Conservation (phyloP, 2,329 filamentous ascomycete genomes). For the Pseudocercospora crystallina region DNA sequence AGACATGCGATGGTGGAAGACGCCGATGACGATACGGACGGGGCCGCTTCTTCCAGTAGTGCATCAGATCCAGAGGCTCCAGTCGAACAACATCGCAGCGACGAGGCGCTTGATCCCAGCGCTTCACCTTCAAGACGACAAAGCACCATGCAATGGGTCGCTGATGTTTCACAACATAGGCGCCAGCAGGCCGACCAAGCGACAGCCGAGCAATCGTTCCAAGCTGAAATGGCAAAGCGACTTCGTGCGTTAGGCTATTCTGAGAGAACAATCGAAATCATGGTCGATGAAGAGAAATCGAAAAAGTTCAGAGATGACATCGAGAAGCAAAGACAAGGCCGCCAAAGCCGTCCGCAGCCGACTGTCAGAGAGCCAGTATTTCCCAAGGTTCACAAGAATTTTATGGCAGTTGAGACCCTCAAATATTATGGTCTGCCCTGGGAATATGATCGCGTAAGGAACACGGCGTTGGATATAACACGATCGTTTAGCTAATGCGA, state of each 20-base stretch:
- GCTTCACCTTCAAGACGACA: too few relatives aligned
- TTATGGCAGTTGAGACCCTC: constrained; percentile 48
- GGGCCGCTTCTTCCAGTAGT: too few relatives aligned
- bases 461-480: too few relatives aligned
- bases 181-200: constrained; percentile 30
- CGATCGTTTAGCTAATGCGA: too few relatives aligned
- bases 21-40: too few relatives aligned
- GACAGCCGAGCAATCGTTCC: constrained; percentile 43
- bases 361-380: constrained; percentile 40
- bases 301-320: constrained; percentile 35
- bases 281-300: constrained; percentile 48
- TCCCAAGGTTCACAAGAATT: constrained; percentile 48
- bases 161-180: too few relatives aligned
- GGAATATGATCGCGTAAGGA: constrained; percentile 48
- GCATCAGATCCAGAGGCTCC: too few relatives aligned
- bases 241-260: constrained; percentile 47
- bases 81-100: too few relatives aligned
- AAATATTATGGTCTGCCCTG: constrained; percentile 50
- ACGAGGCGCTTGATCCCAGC: too few relatives aligned
- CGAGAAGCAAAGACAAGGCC: too few relatives aligned
- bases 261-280: constrained; percentile 49
- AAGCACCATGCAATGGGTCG: too few relatives aligned
- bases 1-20: too few relatives aligned
- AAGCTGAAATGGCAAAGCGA: constrained; percentile 46
- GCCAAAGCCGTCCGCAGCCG: constrained; percentile 9